phyloP scores from a whole-genome alignment of 768 basidiomycete species.

The Suillus bovinus region DNA sequence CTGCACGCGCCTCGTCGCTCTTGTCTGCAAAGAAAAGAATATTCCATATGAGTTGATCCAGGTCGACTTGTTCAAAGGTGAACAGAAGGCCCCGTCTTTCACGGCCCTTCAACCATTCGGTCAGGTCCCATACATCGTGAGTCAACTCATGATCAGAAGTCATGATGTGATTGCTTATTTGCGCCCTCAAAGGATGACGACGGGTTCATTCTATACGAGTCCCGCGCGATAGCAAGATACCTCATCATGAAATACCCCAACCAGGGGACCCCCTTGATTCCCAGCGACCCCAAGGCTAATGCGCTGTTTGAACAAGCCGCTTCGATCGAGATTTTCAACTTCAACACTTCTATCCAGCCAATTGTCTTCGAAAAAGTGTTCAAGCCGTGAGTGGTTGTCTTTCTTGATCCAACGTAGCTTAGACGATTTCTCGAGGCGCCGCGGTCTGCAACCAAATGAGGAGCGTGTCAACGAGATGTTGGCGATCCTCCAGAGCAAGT shows the following conservation, averaged over 20 bases:
- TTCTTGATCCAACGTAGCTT: background rate
- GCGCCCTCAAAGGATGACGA: constrained; percentile 47
- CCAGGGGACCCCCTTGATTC: constrained; percentile 53
- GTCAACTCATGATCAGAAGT: background rate
- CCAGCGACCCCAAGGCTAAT: constrained; percentile 37
- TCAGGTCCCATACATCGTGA: constrained; percentile 47
- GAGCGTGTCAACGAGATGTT: constrained; percentile 17
- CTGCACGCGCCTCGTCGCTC: constrained; percentile 52
- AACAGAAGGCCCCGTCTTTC: constrained; percentile 49
- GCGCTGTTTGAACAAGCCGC: constrained; percentile 34
- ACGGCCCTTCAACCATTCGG: constrained; percentile 57
- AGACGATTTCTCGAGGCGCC: constrained; percentile 13
- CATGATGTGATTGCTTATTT: background rate
- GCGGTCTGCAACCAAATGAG: constrained; percentile 24
- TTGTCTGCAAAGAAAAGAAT: constrained; percentile 53
- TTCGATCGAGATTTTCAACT: constrained; percentile 54
- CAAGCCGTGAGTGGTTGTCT: constrained; percentile 42
- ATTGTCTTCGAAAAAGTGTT: constrained; percentile 52
- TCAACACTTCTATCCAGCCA: constrained; percentile 40
- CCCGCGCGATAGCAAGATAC: constrained; percentile 62
- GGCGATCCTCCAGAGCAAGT: constrained; percentile 30
- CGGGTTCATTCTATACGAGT: constrained; percentile 63
- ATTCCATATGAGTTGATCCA: constrained; percentile 53
- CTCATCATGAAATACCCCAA: constrained; percentile 52
- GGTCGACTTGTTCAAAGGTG: constrained; percentile 42